phyloP scores from a whole-genome alignment of 139 green algal genomes.

The Pedinophyceae sp. region DNA sequence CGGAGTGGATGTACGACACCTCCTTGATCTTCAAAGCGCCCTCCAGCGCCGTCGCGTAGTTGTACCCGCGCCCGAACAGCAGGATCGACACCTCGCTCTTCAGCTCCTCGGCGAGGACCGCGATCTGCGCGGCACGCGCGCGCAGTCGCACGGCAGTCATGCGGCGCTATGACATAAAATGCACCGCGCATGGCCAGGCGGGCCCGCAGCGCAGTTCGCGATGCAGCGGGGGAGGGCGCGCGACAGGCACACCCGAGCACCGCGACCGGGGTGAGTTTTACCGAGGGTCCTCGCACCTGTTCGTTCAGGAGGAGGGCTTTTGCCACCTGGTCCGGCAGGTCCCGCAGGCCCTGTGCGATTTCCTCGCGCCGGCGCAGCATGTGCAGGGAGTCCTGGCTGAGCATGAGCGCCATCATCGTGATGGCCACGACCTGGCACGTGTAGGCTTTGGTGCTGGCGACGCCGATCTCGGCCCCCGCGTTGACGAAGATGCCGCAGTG shows the following conservation, averaged over 20 bases:
- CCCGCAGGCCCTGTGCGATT: constrained; percentile 68
- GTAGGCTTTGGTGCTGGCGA: constrained; percentile 86
- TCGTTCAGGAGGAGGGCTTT: constrained; percentile 48
- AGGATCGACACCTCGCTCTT: constrained; percentile 53
- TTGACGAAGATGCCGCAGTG: constrained; percentile 94
- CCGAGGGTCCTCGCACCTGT: too few relatives aligned
- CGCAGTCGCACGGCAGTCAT: too few relatives aligned
- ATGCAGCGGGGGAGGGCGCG: too few relatives aligned
- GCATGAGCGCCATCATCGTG: constrained; percentile 78
- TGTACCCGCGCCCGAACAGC: constrained; percentile 81
- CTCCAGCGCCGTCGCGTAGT: constrained; percentile 93
- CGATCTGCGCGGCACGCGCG: too few relatives aligned
- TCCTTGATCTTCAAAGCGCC: constrained; percentile 66
- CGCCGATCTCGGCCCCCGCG: constrained; percentile 90
- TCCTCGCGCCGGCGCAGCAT: constrained; percentile 42
- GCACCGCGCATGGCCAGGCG: too few relatives aligned
- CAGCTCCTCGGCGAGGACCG: constrained; percentile 45
- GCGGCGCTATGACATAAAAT: too few relatives aligned
- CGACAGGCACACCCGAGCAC: too few relatives aligned
- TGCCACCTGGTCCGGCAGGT: constrained; percentile 41
- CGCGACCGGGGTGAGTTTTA: too few relatives aligned
- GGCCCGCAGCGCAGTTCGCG: too few relatives aligned
- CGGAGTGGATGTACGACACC: constrained; percentile 18
- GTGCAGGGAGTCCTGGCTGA: constrained; percentile 74
- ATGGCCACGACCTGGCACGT: constrained; percentile 71